Conservation (phyloP, 208 protist species). For the Acanthamoeba divionensis region DNA sequence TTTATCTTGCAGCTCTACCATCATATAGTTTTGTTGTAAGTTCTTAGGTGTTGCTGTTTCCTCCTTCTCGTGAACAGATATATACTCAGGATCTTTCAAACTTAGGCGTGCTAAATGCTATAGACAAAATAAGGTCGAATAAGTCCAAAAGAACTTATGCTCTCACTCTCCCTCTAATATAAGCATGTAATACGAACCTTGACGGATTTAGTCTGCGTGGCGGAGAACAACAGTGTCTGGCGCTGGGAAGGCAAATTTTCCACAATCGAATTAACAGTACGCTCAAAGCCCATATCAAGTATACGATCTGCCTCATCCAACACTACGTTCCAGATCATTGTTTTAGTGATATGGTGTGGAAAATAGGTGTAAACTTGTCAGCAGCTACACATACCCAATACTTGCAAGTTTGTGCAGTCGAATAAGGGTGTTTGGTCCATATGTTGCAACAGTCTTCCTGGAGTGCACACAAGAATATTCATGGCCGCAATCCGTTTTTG, state of each 20-base stretch:
- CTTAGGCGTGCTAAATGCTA: slow-evolving; percentile 1
- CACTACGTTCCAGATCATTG: slow-evolving; percentile 69
- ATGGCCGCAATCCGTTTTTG: slow-evolving; percentile 88
- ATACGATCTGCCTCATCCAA: slow-evolving; percentile 98
- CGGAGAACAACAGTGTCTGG: slow-evolving; percentile 99
- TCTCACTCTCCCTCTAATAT: too few species aligned
- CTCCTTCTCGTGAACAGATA: slow-evolving; percentile 89
- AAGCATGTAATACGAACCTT: slow-evolving; percentile 71
- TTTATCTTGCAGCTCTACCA: slow-evolving; percentile 91
- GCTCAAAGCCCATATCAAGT: slow-evolving; percentile 96
- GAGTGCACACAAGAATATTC: slow-evolving; percentile 98
- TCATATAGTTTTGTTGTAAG: slow-evolving; percentile 92
- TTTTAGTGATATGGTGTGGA: not conserved
- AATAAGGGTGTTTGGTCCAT: slow-evolving; percentile 94
- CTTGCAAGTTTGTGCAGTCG: slow-evolving; percentile 88
- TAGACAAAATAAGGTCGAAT: slow-evolving; percentile 31
- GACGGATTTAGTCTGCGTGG: slow-evolving; percentile 96
- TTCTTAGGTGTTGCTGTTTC: slow-evolving; percentile 83
- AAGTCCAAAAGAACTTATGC: too few species aligned
- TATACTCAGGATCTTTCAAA: slow-evolving; percentile 90
- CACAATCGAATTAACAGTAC: slow-evolving; percentile 92
- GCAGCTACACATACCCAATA: too few species aligned
- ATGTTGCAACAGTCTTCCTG: slow-evolving; percentile 97
- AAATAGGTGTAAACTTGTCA: not conserved
- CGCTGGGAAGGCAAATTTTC: slow-evolving; percentile 63